Conservation (phyloP, 306 rosid species). For the Cucurbita ficifolia region DNA sequence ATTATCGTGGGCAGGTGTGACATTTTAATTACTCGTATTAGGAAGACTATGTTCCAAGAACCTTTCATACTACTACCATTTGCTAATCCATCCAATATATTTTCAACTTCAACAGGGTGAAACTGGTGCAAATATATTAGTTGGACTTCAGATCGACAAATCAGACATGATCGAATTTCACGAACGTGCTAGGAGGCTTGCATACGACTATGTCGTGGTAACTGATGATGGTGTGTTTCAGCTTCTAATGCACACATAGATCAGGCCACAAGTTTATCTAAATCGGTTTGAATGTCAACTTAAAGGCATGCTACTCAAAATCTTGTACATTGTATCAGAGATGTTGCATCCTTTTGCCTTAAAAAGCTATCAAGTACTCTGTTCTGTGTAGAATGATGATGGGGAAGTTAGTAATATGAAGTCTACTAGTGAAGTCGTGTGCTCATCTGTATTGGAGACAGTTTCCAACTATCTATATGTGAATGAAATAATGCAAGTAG, state of each 20-base stretch:
- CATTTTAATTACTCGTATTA: neutral
- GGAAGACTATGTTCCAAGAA: neutral
- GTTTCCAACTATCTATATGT: neutral
- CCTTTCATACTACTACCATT: neutral
- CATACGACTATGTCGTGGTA: slow-evolving; percentile 58
- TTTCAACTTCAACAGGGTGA: slow-evolving; percentile 46
- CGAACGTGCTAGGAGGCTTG: slow-evolving; percentile 32
- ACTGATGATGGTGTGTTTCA: slow-evolving; percentile 36
- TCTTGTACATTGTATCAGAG: slow-evolving; percentile 1
- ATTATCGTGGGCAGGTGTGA: slow-evolving; percentile 55
- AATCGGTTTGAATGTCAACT: neutral
- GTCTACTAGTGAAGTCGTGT: neutral
- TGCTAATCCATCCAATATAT: neutral
- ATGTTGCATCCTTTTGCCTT: neutral
- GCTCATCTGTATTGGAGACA: neutral
- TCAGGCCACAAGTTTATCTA: neutral
- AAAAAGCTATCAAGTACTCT: neutral
- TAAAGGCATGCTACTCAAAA: neutral
- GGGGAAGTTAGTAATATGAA: neutral
- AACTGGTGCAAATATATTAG: slow-evolving; percentile 70
- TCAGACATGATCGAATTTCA: slow-evolving; percentile 54
- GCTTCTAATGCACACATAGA: slow-evolving; percentile 57
- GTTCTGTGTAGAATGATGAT: neutral
- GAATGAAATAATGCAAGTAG: neutral
- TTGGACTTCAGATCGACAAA: slow-evolving; percentile 58